Evolutionary conservation across 1,139 yeast species (phyloP).

Genomic region (Kodamaea sp.): DNA sequence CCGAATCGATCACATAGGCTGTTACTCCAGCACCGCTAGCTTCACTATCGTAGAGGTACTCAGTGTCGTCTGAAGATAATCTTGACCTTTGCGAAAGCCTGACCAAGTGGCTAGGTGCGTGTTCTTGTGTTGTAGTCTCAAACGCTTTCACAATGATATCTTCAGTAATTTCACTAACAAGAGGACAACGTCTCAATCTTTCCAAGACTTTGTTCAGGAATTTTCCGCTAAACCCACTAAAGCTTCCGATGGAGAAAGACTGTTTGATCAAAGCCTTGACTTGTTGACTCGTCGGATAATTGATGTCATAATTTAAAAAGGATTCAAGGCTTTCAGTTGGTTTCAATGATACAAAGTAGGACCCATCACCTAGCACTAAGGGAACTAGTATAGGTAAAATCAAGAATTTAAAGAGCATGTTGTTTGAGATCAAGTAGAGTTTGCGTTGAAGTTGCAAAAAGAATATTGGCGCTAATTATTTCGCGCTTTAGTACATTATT

Average conservation of each 20-base stretch:
- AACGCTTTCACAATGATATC: constrained; percentile 56
- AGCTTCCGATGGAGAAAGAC: constrained; percentile 58
- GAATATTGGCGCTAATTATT: too few relatives aligned
- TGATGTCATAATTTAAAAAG: constrained; percentile 40
- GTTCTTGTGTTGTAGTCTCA: constrained; percentile 39
- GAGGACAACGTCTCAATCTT: constrained; percentile 47
- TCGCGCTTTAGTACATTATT: too few relatives aligned
- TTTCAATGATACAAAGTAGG: constrained; percentile 16
- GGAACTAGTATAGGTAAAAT: too few relatives aligned
- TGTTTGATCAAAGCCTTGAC: constrained; percentile 47
- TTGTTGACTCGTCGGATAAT: constrained; percentile 31
- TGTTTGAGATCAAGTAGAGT: too few relatives aligned
- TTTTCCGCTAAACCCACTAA: constrained; percentile 64
- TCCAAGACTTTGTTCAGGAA: constrained; percentile 51
- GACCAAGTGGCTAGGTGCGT: constrained; percentile 72
- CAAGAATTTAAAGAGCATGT: too few relatives aligned
- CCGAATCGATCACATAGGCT: constrained; percentile 84
- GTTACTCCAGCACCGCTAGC: constrained; percentile 55
- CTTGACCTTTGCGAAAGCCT: constrained; percentile 55
- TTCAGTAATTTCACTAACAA: constrained; percentile 59
- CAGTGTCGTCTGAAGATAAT: constrained; percentile 25
- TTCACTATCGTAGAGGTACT: constrained; percentile 46
- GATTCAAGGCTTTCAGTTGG: constrained; percentile 30
- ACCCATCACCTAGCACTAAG: constrained; percentile 2
- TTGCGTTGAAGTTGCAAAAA: too few relatives aligned